These are phyloP conservation scores for Colletotrichum falcatum DNA, from an alignment of 2,329 filamentous ascomycete genomes.

Conservation along the genomic window DNA sequence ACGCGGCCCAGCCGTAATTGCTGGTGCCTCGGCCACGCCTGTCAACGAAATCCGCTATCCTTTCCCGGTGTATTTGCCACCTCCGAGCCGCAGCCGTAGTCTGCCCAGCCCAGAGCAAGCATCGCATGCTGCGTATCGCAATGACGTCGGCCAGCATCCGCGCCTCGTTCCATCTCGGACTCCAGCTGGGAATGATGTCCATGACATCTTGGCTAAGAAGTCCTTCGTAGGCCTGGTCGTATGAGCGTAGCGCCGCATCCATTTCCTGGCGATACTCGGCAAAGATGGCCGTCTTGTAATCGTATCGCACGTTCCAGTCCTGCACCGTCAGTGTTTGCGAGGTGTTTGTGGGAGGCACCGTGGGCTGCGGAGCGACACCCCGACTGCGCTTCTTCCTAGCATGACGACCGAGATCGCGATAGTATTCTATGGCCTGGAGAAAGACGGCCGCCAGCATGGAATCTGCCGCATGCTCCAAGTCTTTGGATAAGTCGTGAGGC, in stretches of 20 bases:
- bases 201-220: constrained; percentile 86
- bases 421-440: constrained; percentile 85
- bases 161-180: constrained; percentile 91
- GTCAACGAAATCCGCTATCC: constrained; percentile 82
- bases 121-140: constrained; percentile 83
- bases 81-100: constrained; percentile 83
- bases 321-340: constrained; percentile 87
- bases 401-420: constrained; percentile 93
- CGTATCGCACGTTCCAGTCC: constrained; percentile 94
- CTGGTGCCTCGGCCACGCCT: constrained; percentile 85
- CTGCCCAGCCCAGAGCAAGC: constrained; percentile 82
- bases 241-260: constrained; percentile 86
- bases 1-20: constrained; percentile 94
- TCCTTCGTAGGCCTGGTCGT: constrained; percentile 87
- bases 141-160: constrained; percentile 86
- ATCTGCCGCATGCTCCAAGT: constrained; percentile 79
- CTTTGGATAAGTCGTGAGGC: constrained; percentile 75
- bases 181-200: constrained; percentile 91
- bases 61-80: constrained; percentile 82
- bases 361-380: constrained; percentile 82
- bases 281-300: constrained; percentile 92
- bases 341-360: constrained; percentile 85
- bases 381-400: constrained; percentile 87
- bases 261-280: constrained; percentile 95
- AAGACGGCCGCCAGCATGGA: constrained; percentile 80